Conservation (phyloP, 352 stramenopile species). For the Aphanomyces invadans region DNA sequence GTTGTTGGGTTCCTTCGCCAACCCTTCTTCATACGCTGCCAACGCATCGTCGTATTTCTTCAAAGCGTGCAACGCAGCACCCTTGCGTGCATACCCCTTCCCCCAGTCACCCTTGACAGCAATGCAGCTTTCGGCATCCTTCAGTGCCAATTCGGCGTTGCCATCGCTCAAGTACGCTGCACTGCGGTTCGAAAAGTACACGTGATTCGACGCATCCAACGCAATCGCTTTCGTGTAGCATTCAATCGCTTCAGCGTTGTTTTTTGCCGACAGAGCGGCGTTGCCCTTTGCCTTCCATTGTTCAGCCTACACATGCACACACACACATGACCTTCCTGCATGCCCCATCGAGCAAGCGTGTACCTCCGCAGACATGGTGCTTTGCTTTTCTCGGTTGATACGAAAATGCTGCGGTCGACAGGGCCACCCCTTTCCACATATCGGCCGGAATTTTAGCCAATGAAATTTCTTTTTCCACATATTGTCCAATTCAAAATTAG, state of each 20-base stretch:
- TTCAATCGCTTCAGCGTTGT: constrained; percentile 92
- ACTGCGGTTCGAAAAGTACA: constrained; percentile 98
- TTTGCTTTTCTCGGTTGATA: neutral
- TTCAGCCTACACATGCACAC: constrained; percentile 22
- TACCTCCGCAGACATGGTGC: constrained; percentile 20
- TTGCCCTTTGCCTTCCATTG: constrained; percentile 94
- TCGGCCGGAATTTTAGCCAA: constrained; percentile 10
- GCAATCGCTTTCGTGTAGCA: constrained; percentile 97
- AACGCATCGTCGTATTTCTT: constrained; percentile 78
- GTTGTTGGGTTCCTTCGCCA: constrained; percentile 90
- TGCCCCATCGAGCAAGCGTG: neutral
- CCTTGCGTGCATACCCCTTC: constrained; percentile 98
- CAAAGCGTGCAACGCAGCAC: constrained; percentile 94
- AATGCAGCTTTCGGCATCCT: constrained; percentile 96
- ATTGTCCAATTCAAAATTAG: neutral
- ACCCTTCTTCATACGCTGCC: constrained; percentile 72
- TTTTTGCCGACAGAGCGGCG: constrained; percentile 86
- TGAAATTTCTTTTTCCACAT: neutral
- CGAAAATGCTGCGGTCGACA: constrained; percentile 3
- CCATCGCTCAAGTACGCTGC: constrained; percentile 95
- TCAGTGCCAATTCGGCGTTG: constrained; percentile 88
- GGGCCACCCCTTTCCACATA: neutral
- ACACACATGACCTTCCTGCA: neutral
- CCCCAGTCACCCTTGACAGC: constrained; percentile 90
- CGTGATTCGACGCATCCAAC: constrained; percentile 91